Evolutionary conservation across 2,329 filamentous ascomycete genomes (phyloP), one percentile per base, ranked within the genome.

Genomic region (Xylariaceae sp.): DNA sequence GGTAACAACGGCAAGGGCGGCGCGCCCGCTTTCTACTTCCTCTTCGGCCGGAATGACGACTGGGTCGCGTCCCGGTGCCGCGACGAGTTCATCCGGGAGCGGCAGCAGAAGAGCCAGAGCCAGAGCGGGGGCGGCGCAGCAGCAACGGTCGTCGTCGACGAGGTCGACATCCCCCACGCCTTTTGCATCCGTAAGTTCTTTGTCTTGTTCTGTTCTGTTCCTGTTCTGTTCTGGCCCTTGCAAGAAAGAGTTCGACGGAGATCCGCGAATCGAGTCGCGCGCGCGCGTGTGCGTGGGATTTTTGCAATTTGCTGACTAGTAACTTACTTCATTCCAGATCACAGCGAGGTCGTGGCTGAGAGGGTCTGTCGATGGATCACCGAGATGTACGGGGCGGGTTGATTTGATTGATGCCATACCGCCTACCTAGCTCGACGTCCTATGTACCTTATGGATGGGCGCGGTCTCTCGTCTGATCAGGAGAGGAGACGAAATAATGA

Each of bases 51-150:
- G 40, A 56, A 70, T 32, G 77, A 82, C 39, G 68, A 78, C 36
- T 82, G 77, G 77, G 73, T 82, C 2, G 69, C 71, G 3, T 59
- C 74, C 30, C 59, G 66, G 31, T 63, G 67, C 29, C 61, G 77
- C 7, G 73, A 80, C 43, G 63, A 63, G 18, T 72, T 81, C 37
- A 73, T 80, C 33, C 59, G 44, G 26, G 33, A 52, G 33, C 53
- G 54, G 50, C 44, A 42, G 52, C 51, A 54, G 18, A 52, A 57
- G 31, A 42, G 43, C 17, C 61, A 61, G 5, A 57, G 63, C 39
- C 67, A 68, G 1, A 61, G 58, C 36, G n/a, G n/a, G n/a, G n/a
- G n/a, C n/a, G n/a, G n/a, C n/a, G n/a, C n/a, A n/a, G n/a, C n/a
- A n/a, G n/a, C n/a, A n/a, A n/a, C n/a, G n/a, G 61, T 78, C 31